Percentiles rank a stretch among this genome's conserved stretches.
These are phyloP conservation scores for Allomyces macrogynus DNA, from an alignment of 192 early-diverging fungal genomes.

Conservation along the genomic window DNA sequence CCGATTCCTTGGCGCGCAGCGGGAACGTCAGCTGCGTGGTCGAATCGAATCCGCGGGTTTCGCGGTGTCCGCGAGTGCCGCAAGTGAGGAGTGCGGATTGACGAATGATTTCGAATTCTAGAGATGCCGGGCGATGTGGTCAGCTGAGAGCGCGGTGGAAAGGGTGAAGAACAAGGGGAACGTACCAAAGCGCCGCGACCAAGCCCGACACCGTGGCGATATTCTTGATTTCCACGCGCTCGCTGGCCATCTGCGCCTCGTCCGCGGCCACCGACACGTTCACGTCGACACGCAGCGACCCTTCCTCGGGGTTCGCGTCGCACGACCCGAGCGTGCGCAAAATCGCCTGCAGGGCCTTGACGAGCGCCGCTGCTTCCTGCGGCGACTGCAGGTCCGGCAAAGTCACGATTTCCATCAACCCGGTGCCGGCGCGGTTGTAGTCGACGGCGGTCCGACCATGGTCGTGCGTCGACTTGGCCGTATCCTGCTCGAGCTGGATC, in stretches of 20 bases:
- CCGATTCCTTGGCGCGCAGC: constrained; percentile 62
- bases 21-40: constrained; percentile 35
- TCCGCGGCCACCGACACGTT: constrained; percentile 64
- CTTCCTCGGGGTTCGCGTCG: constrained; percentile 71
- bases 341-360: constrained; percentile 57
- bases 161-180: not conserved
- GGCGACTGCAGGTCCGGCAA: constrained; percentile 61
- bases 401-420: constrained; percentile 80
- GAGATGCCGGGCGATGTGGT: no score
- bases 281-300: constrained; percentile 76
- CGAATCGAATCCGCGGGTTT: constrained; percentile 66
- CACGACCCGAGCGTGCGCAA: constrained; percentile 50
- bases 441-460: constrained; percentile 19
- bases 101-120: constrained; percentile 56
- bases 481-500: constrained; percentile 83
- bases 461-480: constrained; percentile 60
- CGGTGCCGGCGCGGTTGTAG: constrained; percentile 69
- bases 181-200: constrained; percentile 38
- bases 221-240: constrained; percentile 61
- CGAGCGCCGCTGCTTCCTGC: constrained; percentile 45
- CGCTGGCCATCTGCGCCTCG: constrained; percentile 27
- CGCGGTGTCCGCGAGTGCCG: constrained; percentile 34
- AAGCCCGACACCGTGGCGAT: constrained; percentile 52
- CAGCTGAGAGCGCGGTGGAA: not conserved
- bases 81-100: constrained; percentile 40